Conservation (phyloP, 352 stramenopile species). For the Globisporangium okanoganense region DNA sequence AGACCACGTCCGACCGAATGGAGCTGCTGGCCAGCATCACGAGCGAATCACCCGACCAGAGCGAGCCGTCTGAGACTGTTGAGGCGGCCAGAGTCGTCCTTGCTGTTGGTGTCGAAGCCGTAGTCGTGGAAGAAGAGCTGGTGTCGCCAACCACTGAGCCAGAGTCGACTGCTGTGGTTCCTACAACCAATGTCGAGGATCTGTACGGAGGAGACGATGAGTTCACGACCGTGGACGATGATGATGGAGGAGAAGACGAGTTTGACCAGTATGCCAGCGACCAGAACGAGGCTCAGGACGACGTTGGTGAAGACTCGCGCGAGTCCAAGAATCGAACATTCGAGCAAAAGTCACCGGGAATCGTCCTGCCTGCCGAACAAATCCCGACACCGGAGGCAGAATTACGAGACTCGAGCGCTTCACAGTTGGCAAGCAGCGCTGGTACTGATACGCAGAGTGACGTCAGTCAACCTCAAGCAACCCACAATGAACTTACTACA, state of each 20-base stretch:
- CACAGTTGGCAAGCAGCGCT: neutral
- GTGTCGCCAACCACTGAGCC: neutral
- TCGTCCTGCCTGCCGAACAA: neutral
- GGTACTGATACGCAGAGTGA: neutral
- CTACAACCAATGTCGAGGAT: neutral
- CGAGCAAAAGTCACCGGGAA: neutral
- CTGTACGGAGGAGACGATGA: conserved; percentile 17
- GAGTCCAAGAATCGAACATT: neutral
- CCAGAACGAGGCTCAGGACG: neutral
- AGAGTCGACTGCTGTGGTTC: neutral
- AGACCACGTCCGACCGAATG: neutral
- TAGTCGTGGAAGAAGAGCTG: neutral
- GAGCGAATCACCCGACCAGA: neutral
- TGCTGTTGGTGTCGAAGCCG: neutral
- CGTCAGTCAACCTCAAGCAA: neutral
- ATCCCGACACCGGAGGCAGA: no score
- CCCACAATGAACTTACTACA: neutral
- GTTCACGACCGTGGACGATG: conserved; percentile 11
- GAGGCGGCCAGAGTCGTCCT: neutral
- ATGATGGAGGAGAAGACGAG: neutral
- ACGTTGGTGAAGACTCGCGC: neutral
- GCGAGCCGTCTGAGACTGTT: neutral
- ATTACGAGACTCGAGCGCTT: no score
- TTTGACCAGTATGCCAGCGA: conserved; percentile 8
- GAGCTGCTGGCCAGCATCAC: neutral